Base-by-base conservation (phyloP, 345 rosid genomes). In the Gossypium stocksii region DNA sequence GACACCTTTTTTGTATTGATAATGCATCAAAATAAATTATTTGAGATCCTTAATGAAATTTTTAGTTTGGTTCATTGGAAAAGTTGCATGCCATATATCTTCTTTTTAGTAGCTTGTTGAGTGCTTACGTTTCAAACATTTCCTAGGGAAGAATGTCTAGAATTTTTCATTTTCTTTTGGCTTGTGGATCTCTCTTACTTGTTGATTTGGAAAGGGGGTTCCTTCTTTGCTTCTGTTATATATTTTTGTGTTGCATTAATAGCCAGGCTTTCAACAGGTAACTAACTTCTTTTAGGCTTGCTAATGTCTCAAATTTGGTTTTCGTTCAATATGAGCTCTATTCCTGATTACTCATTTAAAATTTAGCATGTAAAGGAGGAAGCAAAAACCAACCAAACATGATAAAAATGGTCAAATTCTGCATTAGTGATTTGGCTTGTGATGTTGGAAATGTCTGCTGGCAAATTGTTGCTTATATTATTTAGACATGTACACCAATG, bases 311-410 rank as follows among this genome's bases (percentile, higher is more conserved):
- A 70, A 52, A 29, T 34, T 53, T 34, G 29, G 2, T 34, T 68
- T 70, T 53, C 46, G 22, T 34, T 38, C 34, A 2, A 22, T 14
- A 7, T 15, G 53, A 46, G 12, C 56, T 46, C 5, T 51, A n/a
- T 12, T 70, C 23, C 44, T 16, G 46, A 70, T 29, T 67, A 48
- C 41, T 15, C 57, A 23, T 65, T 25, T 46, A 23, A 66, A 11
- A 66, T 22, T 45, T 70, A 29, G 46, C 17, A 70, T 11, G 2
- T 66, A 44, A 44, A 43, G 70, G 70, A 66, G 70, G 70, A 66
- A 65, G 69, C 16, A 65, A 41, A 58, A 9, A 43, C 51, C 8
- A 23, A 7, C 8, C 17, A 46, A 48, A 16, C 52, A n/a, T 66
- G 46, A 19, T 66, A 66, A 45, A 20, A 43, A 4, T 4, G 46